Base-by-base conservation (phyloP, 108 stramenopile species). In the Bacterosira constricta region DNA sequence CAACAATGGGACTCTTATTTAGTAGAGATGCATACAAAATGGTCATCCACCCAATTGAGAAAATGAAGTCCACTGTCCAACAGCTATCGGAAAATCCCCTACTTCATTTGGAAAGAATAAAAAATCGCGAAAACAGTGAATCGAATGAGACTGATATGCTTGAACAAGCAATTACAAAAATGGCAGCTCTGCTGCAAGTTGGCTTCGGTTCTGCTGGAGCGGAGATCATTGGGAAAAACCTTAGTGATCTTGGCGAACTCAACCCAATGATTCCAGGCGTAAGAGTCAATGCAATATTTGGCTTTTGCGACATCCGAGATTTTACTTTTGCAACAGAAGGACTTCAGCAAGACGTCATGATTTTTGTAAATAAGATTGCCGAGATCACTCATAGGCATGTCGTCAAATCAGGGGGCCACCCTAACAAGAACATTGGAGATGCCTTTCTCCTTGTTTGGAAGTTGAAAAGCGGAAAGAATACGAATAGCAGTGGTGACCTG, bases 371-470 rank as follows among this genome's bases (percentile, higher is more conserved):
- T 76, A 84, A 75, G 39, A 69, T 92, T 39, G 88, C 90, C 13
- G 61, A 65, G n/a, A 83, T 92, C 27, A 79, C 83, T 13, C 90
- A 92, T 60, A 54, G 53, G 45, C 67, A 83, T 49, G 85, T 86
- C 7, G 69, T 72, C 26, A 31, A 68, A 27, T 86, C 82, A 37
- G 66, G 71, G 15, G 90, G 90, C 11, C 71, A 66, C 25, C 81
- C 87, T 9, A 92, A 92, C 65, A 89, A 89, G 66, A 92, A 89
- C 61, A 84, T 92, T 41, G 90, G 90, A 11, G 85, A 89, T 65
- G 81, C 85, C 13, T 89, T 92, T 49, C 77, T 92, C 27, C 52
- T 89, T 17, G 82, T 88, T 15, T 92, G 90, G 90, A 87, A 87
- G 42, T 59, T 87, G 32, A 80, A 69, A 39, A 67, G 64, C 13